Base-by-base conservation (phyloP, 2,329 filamentous ascomycete species). In the Calonectria crousiana region DNA sequence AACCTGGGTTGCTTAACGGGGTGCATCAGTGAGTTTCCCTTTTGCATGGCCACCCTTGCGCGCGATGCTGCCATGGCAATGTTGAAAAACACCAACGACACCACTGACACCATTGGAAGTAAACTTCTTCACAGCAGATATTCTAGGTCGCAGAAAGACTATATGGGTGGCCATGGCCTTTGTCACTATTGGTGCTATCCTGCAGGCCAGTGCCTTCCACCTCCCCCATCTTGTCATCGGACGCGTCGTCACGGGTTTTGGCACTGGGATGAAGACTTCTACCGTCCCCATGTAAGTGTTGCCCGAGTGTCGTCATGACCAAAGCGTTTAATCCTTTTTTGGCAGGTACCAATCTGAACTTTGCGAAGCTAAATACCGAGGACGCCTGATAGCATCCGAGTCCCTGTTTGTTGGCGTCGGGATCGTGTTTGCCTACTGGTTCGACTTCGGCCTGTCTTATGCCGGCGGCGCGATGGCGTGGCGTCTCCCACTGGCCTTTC, bases 131-230 rank as follows among this genome's bases (percentile, higher is more conserved):
- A 81, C 90, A 16, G 92, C 91, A 10, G 92, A 93, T 70, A 75
- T 84, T 1, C 80, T 88, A 1, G 87, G 87, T 34, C 78, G 87
- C 53, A 81, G 88, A 58, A 89, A 88, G 14, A 92, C 91, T 47
- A 90, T 93, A 70, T 85, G 90, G 52, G 36, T 84, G 0, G 92
- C 91, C 20, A 88, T 88, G 36, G 74, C 83, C 5, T 87, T 92
- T 74, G 90, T 93, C 86, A 86, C 90, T 4, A 74, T 91, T 18
- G 92, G 92, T 3, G 90, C 91, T 44, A 84, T 88, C 4, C 86
- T 93, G n/a, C 92, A 93, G 81, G 84, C 89, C 20, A 85, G 85
- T 9, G 71, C 84, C 0, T 82, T 81, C 81, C 84, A 82, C 8
- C 78, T 89, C n/a, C 84, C 85, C 0, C 88, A 90, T 74, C 84